Evolutionary conservation across 805 yeast species (phyloP), one percentile per base, ranked within the genome.

Genomic region (Ogataea degrootiae): DNA sequence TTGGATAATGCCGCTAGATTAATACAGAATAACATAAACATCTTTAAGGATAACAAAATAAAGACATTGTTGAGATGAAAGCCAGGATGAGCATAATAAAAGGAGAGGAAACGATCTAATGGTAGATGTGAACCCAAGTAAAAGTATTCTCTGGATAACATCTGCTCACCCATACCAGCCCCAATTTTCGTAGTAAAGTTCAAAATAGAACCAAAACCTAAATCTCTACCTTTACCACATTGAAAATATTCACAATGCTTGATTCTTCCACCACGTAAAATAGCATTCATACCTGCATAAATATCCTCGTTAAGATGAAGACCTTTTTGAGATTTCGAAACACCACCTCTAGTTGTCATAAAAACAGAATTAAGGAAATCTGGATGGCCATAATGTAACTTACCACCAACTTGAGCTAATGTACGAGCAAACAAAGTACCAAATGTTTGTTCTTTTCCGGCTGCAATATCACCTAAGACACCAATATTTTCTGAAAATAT

Each of bases 111-210:
- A 57, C 94, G 72, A 60, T 87, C 94, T 51, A 86, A 68, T 2
- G 92, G 89, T 35, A 87, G 69, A 52, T 84, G 88, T 2, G 90
- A 82, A 1, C 91, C 86, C 52, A 87, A 71, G 60, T 86, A 85
- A 64, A 79, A 87, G 65, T 86, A 86, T 62, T 87, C 95, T 57
- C 95, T 74, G 4, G 92, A 85, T 47, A 87, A 72, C 79, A 85
- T 81, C 61, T 87, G 95, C 60, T 87, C 95, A 42, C 94, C 92
- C 95, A 87, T 87, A 49, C 94, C 95, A 46, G 94, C 88, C 41
- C 95, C 95, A 65, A 87, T 86, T 60, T 87, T 87, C 21, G 92
- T 83, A 6, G 87, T 85, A 67, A 87, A 87, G 63, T 85, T 86
- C 65, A 85, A 74, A 59, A 87, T 86, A 2, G 94, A 85, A 3